These are phyloP conservation scores for Pyrus hybrid DNA, from an alignment of 331 rosid species.

Conservation along the genomic window DNA sequence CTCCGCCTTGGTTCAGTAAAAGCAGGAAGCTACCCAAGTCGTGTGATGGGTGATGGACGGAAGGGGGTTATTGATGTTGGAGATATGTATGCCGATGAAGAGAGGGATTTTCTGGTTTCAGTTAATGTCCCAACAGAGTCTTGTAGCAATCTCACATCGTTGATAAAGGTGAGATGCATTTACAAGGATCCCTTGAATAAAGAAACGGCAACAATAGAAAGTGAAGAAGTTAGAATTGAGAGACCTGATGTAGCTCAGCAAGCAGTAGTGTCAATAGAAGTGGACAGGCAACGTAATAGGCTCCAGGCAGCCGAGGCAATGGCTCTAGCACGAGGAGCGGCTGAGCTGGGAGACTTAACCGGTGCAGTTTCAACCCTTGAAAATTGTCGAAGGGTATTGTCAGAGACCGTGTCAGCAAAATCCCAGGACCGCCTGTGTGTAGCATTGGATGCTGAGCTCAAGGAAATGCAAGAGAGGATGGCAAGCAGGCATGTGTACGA, in stretches of 20 bases:
- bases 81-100: constrained; percentile 91
- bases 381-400: constrained; percentile 53
- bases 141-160: constrained; percentile 40
- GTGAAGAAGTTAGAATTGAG: constrained; percentile 65
- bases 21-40: constrained; percentile 85
- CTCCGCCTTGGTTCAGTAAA: constrained; percentile 50
- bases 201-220: constrained; percentile 43
- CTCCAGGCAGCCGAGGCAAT: constrained; percentile 90
- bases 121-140: constrained; percentile 58
- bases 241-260: constrained; percentile 44
- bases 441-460: constrained; percentile 93
- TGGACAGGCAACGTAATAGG: constrained; percentile 85
- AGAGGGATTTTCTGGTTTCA: constrained; percentile 86
- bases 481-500: constrained; percentile 90
- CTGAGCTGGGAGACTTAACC: constrained; percentile 68
- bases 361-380: constrained; percentile 68
- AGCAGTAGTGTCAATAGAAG: constrained; percentile 67
- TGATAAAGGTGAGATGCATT: constrained; percentile 60
- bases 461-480: constrained; percentile 97
- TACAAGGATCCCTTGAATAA: constrained; percentile 79
- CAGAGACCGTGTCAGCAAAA: constrained; percentile 57
- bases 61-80: constrained; percentile 76
- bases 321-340: constrained; percentile 71
- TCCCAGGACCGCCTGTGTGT: constrained; percentile 66
- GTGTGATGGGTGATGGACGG: constrained; percentile 48